Conservation (phyloP, 805 yeast genomes). For the Cyberlindnera galapagoensis region DNA sequence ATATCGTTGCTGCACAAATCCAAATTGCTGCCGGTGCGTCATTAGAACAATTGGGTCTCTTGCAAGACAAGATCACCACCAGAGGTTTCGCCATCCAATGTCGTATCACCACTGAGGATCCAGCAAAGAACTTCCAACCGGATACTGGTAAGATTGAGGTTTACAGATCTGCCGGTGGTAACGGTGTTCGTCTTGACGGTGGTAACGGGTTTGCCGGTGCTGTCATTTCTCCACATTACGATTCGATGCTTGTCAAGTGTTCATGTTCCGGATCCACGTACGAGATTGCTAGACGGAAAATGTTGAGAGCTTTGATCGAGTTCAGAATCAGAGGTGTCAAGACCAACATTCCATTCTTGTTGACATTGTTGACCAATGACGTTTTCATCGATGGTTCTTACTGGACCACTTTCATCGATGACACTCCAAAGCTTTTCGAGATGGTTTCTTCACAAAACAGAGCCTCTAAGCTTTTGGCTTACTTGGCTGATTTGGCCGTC, state of each 20-base stretch:
- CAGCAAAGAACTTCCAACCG: constrained; percentile 93
- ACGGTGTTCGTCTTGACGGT: constrained; percentile 98
- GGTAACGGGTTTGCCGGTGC: constrained; percentile 98
- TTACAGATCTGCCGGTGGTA: constrained; percentile 98
- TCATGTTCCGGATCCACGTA: constrained; percentile 95
- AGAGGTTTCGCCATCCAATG: constrained; percentile 99
- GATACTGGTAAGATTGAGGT: constrained; percentile 98
- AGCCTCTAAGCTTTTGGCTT: constrained; percentile 88
- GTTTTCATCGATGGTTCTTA: constrained; percentile 81
- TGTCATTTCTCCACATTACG: constrained; percentile 93
- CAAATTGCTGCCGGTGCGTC: constrained; percentile 99
- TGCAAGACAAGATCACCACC: constrained; percentile 91
- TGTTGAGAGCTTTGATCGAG: constrained; percentile 94
- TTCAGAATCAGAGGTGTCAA: constrained; percentile 98
- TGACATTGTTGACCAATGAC: constrained; percentile 85
- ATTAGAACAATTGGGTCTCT: constrained; percentile 79
- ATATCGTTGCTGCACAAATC: constrained; percentile 95
- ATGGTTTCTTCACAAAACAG: constrained; percentile 94
- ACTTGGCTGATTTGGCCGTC: constrained; percentile 89
- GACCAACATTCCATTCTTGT: constrained; percentile 93
- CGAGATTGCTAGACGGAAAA: constrained; percentile 95
- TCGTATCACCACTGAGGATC: constrained; percentile 98
- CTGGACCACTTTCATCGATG: constrained; percentile 99
- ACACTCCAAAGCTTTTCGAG: constrained; percentile 92
- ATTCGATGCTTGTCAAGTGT: constrained; percentile 96